phyloP scores from a whole-genome alignment of 2,329 filamentous ascomycete genomes.

The Monosporascus sp. region DNA sequence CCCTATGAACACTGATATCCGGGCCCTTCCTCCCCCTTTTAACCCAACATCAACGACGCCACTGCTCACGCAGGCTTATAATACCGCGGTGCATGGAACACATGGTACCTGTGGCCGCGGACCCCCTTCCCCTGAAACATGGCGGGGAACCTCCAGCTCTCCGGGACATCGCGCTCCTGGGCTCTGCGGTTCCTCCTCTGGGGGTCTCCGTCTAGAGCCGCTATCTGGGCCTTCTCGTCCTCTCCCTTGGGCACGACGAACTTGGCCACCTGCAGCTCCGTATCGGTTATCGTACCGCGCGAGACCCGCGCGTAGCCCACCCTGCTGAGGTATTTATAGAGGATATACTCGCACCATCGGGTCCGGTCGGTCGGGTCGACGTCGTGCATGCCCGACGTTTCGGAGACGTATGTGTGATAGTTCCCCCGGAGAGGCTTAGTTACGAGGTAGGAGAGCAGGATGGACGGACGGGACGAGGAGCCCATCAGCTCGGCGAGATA shows the following conservation, averaged over 20 bases:
- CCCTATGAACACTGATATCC: no score
- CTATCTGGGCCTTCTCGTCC: conserved; percentile 44
- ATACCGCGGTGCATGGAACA: conserved; percentile 88
- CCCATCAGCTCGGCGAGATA: conserved; percentile 90
- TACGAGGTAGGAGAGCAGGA: conserved; percentile 88
- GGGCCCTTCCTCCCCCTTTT: background rate
- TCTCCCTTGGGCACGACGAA: conserved; percentile 75
- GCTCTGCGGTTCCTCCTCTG: conserved; percentile 56
- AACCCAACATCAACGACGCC: background rate
- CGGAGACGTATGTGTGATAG: conserved; percentile 91
- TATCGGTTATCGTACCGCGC: conserved; percentile 89
- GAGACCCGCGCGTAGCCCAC: conserved; percentile 87
- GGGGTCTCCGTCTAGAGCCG: conserved; percentile 28
- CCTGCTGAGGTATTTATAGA: conserved; percentile 83
- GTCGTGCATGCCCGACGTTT: conserved; percentile 85
- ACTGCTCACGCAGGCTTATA: conserved; percentile 28
- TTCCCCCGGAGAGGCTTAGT: conserved; percentile 87
- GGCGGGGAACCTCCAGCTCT: conserved; percentile 75
- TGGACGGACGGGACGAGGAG: conserved; percentile 68
- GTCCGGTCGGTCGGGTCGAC: conserved; percentile 93
- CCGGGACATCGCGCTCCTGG: conserved; percentile 67
- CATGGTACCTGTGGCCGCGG: conserved; percentile 86
- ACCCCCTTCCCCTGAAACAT: conserved; percentile 83
- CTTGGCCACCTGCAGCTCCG: conserved; percentile 93
- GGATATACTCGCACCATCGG: conserved; percentile 97